A percentile compares a stretch with the other conserved stretches of the same genome.
Evolutionary conservation across 768 basidiomycete genomes (phyloP).

Genomic region (Termitomyces sp.): DNA sequence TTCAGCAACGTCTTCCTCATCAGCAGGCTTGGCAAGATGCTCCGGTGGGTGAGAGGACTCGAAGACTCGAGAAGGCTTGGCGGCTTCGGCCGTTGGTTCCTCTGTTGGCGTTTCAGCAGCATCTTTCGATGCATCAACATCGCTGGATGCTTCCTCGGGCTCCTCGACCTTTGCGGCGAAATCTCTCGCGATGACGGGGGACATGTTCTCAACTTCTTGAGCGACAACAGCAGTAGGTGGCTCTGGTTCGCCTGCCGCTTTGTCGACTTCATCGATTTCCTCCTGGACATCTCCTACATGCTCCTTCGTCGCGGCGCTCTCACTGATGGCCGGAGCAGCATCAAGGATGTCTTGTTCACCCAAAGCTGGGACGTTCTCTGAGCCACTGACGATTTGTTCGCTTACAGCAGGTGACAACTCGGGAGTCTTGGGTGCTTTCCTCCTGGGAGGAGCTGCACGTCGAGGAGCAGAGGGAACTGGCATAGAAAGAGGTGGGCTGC

Average conservation of each 20-base stretch:
- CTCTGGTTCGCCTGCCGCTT: constrained; percentile 2
- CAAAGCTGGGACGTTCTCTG: constrained; percentile 6
- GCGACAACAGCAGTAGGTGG: neutral
- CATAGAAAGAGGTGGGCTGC: constrained; percentile 53
- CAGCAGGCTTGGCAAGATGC: neutral
- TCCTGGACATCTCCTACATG: constrained; percentile 16
- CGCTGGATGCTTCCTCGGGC: neutral
- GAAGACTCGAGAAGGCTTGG: neutral
- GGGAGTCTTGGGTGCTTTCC: constrained; percentile 55
- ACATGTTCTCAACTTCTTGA: neutral
- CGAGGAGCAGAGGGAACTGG: constrained; percentile 74
- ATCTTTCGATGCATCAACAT: neutral
- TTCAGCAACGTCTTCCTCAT: neutral
- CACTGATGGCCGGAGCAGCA: constrained; percentile 20
- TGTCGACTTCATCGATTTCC: constrained; percentile 15
- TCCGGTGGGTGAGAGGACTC: neutral
- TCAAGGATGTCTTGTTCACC: constrained; percentile 1
- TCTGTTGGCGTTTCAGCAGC: neutral
- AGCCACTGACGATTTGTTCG: constrained; percentile 12
- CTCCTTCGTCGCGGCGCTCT: constrained; percentile 1
- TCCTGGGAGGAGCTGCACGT: constrained; percentile 73
- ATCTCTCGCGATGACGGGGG: constrained; percentile 2
- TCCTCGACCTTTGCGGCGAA: neutral
- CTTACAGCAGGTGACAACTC: constrained; percentile 17
- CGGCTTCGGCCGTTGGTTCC: neutral